Evolutionary conservation across 2,329 filamentous ascomycete species (phyloP).

Genomic region (Penicillium sclerotiorum): DNA sequence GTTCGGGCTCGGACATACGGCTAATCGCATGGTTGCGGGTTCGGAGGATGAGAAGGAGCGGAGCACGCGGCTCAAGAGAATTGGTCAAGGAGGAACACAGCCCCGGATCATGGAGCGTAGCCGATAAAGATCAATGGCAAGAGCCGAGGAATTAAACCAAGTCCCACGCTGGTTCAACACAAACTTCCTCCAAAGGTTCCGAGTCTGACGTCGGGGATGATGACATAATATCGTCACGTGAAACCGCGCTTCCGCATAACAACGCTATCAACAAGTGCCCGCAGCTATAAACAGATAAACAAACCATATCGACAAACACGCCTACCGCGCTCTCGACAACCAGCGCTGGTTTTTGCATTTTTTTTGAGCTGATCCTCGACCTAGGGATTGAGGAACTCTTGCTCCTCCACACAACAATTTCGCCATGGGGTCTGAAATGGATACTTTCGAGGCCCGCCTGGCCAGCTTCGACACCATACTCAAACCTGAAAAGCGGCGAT

Average conservation of each 20-base stretch:
- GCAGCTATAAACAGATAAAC: constrained; percentile 10
- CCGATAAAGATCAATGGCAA: constrained; percentile 11
- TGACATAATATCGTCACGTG: constrained; percentile 22
- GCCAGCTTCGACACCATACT: constrained; percentile 74
- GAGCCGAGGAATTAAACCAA: constrained; percentile 9
- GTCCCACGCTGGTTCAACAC: constrained; percentile 11
- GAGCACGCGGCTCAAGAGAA: constrained; percentile 27
- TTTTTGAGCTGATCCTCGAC: background rate
- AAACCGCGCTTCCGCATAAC: constrained; percentile 19
- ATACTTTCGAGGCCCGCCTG: constrained; percentile 74
- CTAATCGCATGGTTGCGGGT: constrained; percentile 32
- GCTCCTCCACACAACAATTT: background rate
- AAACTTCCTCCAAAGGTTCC: constrained; percentile 1
- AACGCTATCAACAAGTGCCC: constrained; percentile 15
- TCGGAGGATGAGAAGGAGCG: constrained; percentile 23
- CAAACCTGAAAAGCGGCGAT: constrained; percentile 66
- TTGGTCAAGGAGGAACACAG: constrained; percentile 20
- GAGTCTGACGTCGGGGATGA: constrained; percentile 18
- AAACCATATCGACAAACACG: constrained; percentile 14
- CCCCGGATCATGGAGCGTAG: constrained; percentile 28
- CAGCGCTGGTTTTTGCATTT: constrained; percentile 3
- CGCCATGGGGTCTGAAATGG: constrained; percentile 47
- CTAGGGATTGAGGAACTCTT: background rate
- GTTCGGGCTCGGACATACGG: constrained; percentile 28
- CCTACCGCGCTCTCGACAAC: constrained; percentile 7